These are phyloP conservation scores for Metarhizium humberi DNA, from an alignment of 2,329 filamentous ascomycete species.

Conservation along the genomic window DNA sequence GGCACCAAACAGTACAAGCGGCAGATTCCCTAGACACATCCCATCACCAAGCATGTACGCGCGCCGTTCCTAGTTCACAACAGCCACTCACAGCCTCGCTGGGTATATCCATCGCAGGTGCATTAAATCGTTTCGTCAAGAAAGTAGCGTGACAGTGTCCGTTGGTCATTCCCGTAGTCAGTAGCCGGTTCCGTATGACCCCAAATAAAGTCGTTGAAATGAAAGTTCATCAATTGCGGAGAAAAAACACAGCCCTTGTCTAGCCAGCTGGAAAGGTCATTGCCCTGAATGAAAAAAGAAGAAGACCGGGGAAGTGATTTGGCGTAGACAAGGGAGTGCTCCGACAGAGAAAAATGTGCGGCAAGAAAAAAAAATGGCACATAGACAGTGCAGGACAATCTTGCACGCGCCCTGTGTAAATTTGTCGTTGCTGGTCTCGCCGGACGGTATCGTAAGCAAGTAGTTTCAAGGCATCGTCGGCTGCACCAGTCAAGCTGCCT, in stretches of 20 bases:
- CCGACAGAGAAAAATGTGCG: slow-evolving; percentile 5
- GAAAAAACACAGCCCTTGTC: neutral
- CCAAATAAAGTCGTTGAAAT: slow-evolving; percentile 19
- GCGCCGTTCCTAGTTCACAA: slow-evolving; percentile 19
- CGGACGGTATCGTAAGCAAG: neutral
- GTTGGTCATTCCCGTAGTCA: slow-evolving; percentile 24
- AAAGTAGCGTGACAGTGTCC: slow-evolving; percentile 25
- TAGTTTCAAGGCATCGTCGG: neutral
- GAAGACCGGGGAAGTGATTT: slow-evolving; percentile 4
- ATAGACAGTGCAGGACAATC: neutral
- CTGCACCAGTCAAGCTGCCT: neutral
- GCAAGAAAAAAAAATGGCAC: neutral
- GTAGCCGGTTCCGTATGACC: slow-evolving; percentile 22
- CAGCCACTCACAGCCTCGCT: slow-evolving; percentile 26
- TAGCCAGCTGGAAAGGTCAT: neutral
- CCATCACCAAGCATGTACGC: neutral
- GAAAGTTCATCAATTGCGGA: slow-evolving; percentile 18
- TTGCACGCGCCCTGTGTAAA: neutral
- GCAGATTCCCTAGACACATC: neutral
- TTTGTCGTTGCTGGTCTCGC: neutral
- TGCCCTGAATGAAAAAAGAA: neutral
- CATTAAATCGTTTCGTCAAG: slow-evolving; percentile 24
- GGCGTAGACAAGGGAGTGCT: slow-evolving; percentile 14
- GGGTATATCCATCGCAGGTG: slow-evolving; percentile 34
- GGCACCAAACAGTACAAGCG: neutral